Evolutionary conservation across 352 stramenopile species (phyloP).

Genomic region (Globisporangium alternatum): DNA sequence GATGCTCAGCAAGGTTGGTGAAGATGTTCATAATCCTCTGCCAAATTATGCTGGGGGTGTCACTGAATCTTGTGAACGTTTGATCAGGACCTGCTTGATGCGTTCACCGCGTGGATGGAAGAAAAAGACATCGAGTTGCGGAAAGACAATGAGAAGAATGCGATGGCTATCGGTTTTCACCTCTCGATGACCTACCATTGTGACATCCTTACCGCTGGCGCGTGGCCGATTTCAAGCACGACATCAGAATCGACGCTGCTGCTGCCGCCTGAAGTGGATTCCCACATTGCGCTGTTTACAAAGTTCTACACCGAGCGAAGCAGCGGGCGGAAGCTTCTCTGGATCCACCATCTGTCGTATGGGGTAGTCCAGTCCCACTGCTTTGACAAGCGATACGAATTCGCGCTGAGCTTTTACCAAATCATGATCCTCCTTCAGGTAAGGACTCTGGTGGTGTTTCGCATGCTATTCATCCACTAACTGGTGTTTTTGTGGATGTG

Average conservation of each 20-base stretch:
- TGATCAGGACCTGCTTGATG: conserved; percentile 54
- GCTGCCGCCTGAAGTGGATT: conserved; percentile 53
- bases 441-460: not conserved
- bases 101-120: conserved; percentile 71
- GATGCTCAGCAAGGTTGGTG: conserved; percentile 69
- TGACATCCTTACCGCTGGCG: conserved; percentile 78
- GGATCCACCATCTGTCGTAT: conserved; percentile 77
- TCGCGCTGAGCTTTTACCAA: conserved; percentile 82
- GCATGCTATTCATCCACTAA: not conserved
- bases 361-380: conserved; percentile 65
- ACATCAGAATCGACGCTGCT: conserved; percentile 44
- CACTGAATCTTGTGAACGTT: not conserved
- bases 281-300: conserved; percentile 69
- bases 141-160: conserved; percentile 29
- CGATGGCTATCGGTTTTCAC: conserved; percentile 52
- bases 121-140: conserved; percentile 55
- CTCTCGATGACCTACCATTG: conserved; percentile 64
- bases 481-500: not conserved
- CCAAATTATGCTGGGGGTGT: not conserved
- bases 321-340: conserved; percentile 74
- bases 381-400: conserved; percentile 77
- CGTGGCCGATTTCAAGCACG: conserved; percentile 80
- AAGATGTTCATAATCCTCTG: not conserved
- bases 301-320: conserved; percentile 81
- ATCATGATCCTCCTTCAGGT: conserved; percentile 79